These are phyloP conservation scores for Syzygium oleosum DNA, from an alignment of 345 rosid genomes.

Conservation along the genomic window DNA sequence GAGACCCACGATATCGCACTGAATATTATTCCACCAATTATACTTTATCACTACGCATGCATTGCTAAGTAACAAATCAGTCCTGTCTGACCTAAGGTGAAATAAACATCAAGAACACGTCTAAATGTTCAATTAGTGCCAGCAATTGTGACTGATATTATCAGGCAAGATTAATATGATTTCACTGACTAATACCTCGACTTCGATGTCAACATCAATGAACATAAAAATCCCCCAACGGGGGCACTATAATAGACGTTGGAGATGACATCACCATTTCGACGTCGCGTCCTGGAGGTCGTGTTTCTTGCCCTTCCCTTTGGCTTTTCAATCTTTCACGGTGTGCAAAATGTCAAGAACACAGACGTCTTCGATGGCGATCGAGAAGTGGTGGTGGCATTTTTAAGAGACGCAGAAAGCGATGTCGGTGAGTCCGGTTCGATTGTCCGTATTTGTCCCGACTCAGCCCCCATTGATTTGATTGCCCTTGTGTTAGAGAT, in stretches of 20 bases:
- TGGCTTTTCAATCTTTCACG: neutral
- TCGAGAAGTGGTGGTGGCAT: neutral
- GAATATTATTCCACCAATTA: too few relatives aligned
- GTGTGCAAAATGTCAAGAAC: neutral
- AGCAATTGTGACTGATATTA: neutral
- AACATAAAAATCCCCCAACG: neutral
- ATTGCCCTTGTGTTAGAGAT: neutral
- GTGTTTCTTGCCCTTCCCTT: neutral
- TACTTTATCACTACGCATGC: neutral
- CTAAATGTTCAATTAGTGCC: neutral
- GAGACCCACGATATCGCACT: too few relatives aligned
- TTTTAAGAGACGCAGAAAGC: neutral
- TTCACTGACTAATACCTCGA: too few relatives aligned
- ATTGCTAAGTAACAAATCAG: neutral
- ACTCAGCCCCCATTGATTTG: neutral
- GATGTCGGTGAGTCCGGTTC: neutral
- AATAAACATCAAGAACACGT: neutral
- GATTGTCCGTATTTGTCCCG: neutral
- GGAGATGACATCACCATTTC: neutral
- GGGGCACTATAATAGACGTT: neutral
- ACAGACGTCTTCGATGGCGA: neutral
- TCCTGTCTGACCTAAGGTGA: neutral
- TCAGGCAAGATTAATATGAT: neutral
- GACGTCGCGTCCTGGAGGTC: neutral
- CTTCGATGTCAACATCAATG: neutral